Percentiles rank a stretch among this genome's conserved stretches.
Conservation (phyloP, 179 eudicot genomes). For the Vitellaria paradoxa region DNA sequence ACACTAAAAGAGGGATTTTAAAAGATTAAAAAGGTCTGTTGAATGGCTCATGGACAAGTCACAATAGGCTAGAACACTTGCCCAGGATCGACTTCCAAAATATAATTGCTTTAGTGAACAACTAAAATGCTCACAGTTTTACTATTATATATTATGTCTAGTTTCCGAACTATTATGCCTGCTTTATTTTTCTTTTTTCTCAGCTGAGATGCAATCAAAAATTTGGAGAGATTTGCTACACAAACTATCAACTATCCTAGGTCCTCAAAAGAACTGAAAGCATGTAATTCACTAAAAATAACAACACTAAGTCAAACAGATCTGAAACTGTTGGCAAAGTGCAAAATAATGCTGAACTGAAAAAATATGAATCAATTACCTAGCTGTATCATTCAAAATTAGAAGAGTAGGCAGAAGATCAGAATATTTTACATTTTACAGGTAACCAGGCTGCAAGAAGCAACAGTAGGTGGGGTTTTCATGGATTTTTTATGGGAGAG, state of each 20-base stretch:
- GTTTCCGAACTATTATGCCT: not conserved
- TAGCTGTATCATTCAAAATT: not conserved
- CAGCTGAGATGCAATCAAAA: not conserved
- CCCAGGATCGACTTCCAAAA: no score
- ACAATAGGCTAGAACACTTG: no score
- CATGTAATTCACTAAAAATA: not conserved
- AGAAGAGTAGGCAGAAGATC: not conserved
- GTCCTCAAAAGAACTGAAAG: not conserved
- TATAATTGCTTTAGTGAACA: no score
- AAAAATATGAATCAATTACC: not conserved
- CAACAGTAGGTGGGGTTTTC: not conserved
- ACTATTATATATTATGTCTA: not conserved
- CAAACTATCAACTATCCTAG: not conserved
- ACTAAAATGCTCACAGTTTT: not conserved
- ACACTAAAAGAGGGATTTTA: no score
- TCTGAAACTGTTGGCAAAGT: not conserved
- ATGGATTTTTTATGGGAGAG: no score
- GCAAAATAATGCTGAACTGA: no score
- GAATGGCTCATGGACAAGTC: no score
- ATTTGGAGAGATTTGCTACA: not conserved
- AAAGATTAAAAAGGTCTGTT: no score
- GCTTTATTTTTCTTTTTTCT: not conserved
- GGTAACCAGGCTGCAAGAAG: conserved; percentile 4
- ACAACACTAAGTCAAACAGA: no score
- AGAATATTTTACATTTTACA: not conserved